Evolutionary conservation across 2,329 filamentous ascomycete species (phyloP), one percentile per base, ranked within the genome.

Genomic region (Talaromyces sp.): DNA sequence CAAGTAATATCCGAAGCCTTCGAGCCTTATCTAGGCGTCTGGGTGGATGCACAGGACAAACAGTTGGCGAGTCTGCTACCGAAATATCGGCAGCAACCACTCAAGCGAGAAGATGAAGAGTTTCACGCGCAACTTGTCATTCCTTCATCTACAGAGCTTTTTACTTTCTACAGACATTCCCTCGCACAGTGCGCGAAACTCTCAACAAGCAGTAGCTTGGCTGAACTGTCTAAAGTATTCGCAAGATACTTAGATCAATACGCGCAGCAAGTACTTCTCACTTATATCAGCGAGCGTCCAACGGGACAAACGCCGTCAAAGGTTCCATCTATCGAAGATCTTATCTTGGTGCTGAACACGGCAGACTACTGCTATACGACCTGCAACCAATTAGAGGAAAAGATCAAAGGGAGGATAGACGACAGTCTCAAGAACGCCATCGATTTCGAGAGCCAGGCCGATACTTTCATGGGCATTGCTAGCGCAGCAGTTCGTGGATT

Each of bases 341-440:
- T 90, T 3, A 84, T 97, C 14, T 79, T 96, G 3, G 92, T 97
- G 1, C 81, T 99, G 54, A 99, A 99, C 72, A 97, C 94, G 1
- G 93, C 94, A 0, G 94, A 99, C 70, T 99, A 97, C 74, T 99
- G 94, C 84, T 93, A 97, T 70, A 86, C 86, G 27, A 97, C 96
- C 31, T 94, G 92, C 54, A 92, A 88, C 54, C 93, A 97, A 71
- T 82, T 99, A 0, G 93, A 97, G 72, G 92, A 97, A 68, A 96
- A 90, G 74, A 92, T 99, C 74, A 93, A 91, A 76, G 88, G 90
- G 67, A 86, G 92, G 10, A 92, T 99, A 64, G 94, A 97, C 65
- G 81, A 85, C 52, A 89, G 92, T 2, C 80, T 96, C 38, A 85
- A 85, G 17, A 77, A 85, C 31, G 87, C 85, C 63, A 89, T 99